Base-by-base conservation (phyloP, 371 early-diverging fungal genomes). In the Zopfochytrium polystomum region DNA sequence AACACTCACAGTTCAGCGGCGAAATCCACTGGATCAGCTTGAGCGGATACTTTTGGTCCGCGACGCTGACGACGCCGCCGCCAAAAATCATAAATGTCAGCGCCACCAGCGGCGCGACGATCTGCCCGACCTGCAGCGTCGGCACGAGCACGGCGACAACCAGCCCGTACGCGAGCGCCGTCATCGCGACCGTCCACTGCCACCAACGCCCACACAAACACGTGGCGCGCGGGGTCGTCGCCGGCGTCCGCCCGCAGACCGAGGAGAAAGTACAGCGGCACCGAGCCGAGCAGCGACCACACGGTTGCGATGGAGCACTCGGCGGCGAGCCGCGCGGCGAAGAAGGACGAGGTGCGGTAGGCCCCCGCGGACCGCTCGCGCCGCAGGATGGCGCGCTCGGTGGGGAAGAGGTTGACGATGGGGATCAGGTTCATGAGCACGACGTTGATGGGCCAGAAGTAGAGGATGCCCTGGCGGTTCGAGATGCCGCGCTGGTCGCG, bases 311-410 rank as follows among this genome's bases (percentile, higher is more conserved):
- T 50, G 45, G 72, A n/a, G 63, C 49, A n/a, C 51, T 57, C 64
- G 30, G 68, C 38, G 38, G 68, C 31, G 48, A 74, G 55, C 51
- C 76, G 74, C 22, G 77, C 65, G 25, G 69, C 23, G 55, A 55
- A 77, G 25, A 73, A 75, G 0, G 62, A 60, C 26, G 65, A 45
- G 22, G 70, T 62, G 9, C 66, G 52, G 62, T 75, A 79, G 38
- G 73, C 56, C 23, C 74, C 70, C n/a, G 73, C 60, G 38, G 65
- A 60, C 51, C 76, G 66, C 54, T 79, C 80, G 51, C 74, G 58
- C 7, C 29, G 29, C 47, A 74, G 68, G 48, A 79, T 66, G 45
- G 38, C 26, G 52, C 63, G 66, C 31, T 72, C 34, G 18, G 44
- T 7, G n/a, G n/a, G n/a, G n/a, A n/a, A n/a, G n/a, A n/a, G n/a